Evolutionary conservation across 192 early-diverging fungal genomes (phyloP).

Genomic region (Dissophora ornata): DNA sequence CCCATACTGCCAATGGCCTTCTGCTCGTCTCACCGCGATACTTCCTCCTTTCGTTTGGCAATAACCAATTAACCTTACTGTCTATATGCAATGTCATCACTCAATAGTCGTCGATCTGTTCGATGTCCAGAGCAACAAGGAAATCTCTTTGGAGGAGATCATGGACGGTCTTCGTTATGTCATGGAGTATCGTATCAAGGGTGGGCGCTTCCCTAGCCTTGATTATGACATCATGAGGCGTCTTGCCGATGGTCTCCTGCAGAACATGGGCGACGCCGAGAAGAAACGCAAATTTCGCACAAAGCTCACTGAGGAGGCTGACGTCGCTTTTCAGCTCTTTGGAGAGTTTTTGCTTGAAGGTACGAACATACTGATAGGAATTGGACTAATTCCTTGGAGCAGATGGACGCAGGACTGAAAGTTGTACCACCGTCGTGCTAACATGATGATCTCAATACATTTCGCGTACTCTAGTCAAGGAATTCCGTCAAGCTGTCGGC

Average conservation of each 20-base stretch:
- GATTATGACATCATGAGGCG: constrained; percentile 87
- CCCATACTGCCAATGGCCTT: too few species aligned
- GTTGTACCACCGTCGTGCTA: too few species aligned
- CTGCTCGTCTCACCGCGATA: too few species aligned
- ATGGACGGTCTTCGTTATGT: constrained; percentile 93
- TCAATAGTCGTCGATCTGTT: constrained; percentile 83
- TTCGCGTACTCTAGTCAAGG: constrained; percentile 66
- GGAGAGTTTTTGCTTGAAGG: constrained; percentile 94
- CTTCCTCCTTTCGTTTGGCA: too few species aligned
- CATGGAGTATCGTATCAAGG: constrained; percentile 91
- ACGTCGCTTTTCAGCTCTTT: constrained; percentile 91
- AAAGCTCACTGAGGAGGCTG: constrained; percentile 77
- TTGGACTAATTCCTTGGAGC: too few species aligned
- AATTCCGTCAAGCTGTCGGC: constrained; percentile 86
- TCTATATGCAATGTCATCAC: not conserved
- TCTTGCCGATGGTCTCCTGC: constrained; percentile 85
- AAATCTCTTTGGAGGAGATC: constrained; percentile 82
- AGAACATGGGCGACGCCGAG: constrained; percentile 76
- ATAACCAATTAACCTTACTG: too few species aligned
- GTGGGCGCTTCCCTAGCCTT: constrained; percentile 83
- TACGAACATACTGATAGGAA: too few species aligned
- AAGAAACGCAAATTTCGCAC: constrained; percentile 71
- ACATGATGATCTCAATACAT: not conserved
- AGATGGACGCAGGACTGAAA: too few species aligned
- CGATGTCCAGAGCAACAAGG: constrained; percentile 73